phyloP scores from a whole-genome alignment of 179 eudicot genomes.

The Drosera spatulata region DNA sequence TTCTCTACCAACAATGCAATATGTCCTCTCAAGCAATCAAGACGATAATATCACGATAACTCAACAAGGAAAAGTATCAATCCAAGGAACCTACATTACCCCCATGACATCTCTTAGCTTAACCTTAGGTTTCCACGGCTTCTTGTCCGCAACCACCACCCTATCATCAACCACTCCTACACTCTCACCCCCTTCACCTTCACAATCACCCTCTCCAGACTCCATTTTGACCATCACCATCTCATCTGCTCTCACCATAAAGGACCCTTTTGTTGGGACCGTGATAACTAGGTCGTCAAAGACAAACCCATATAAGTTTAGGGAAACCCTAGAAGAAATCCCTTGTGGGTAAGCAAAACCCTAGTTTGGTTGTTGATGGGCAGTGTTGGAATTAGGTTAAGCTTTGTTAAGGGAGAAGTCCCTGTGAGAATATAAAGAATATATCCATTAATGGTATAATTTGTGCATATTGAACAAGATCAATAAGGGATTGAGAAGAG shows the following conservation, averaged over 20 bases:
- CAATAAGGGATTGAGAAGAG: too few species aligned
- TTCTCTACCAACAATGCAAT: too few species aligned
- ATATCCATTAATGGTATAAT: too few species aligned
- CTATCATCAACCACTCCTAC: too few species aligned
- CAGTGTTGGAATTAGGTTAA: constrained; percentile 27
- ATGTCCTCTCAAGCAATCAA: too few species aligned
- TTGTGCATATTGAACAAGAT: too few species aligned
- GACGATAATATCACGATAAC: too few species aligned
- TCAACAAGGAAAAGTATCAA: too few species aligned
- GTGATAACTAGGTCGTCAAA: constrained; percentile 9
- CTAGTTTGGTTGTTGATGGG: too few species aligned
- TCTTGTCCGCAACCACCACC: constrained; percentile 18
- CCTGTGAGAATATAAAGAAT: too few species aligned
- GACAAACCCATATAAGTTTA: constrained; percentile 7
- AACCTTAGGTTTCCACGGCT: constrained; percentile 28
- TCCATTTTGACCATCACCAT: constrained; percentile 12
- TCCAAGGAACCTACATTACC: too few species aligned
- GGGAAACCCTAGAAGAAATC: constrained; percentile 15
- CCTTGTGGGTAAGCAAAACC: constrained; percentile 17
- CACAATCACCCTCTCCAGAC: constrained; percentile 9
- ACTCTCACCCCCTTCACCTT: constrained; percentile 14
- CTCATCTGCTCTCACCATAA: constrained; percentile 35
- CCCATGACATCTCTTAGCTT: constrained; percentile 87
- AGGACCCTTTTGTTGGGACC: constrained; percentile 13
- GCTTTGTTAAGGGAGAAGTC: constrained; percentile 19